These are phyloP conservation scores for Ceratocystis variospora DNA, from an alignment of 2,329 filamentous ascomycete genomes.

Conservation along the genomic window DNA sequence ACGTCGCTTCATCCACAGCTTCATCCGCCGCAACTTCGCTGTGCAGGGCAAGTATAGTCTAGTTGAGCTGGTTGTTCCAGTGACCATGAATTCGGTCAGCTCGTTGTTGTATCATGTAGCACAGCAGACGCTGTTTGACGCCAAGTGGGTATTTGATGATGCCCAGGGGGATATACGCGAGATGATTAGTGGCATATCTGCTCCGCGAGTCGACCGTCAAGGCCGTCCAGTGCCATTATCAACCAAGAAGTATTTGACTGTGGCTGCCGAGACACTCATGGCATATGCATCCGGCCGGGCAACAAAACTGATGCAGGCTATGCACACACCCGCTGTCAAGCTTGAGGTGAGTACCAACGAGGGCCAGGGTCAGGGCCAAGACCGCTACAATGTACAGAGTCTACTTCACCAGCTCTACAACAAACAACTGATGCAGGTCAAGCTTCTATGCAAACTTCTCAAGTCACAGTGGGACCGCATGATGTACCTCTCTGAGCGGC, in stretches of 20 bases:
- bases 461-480: conserved; percentile 21
- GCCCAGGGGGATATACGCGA: conserved; percentile 16
- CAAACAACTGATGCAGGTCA: conserved; percentile 4
- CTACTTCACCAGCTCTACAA: conserved; percentile 10
- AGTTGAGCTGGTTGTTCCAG: conserved; percentile 20
- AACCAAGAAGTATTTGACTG: conserved; percentile 7
- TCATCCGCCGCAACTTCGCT: conserved; percentile 26
- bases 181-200: conserved; percentile 11
- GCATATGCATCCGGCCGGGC: conserved; percentile 13
- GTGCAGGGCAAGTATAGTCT: conserved; percentile 22
- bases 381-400: background rate
- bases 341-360: background rate
- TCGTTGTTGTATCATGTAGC: conserved; percentile 24
- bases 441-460: conserved; percentile 14
- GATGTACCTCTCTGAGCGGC: conserved; percentile 20
- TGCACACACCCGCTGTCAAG: conserved; percentile 8
- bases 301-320: conserved; percentile 12
- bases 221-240: conserved; percentile 3
- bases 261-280: conserved; percentile 14
- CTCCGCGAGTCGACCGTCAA: background rate
- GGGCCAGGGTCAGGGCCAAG: background rate
- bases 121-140: conserved; percentile 24
- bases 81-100: conserved; percentile 24
- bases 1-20: conserved; percentile 24
- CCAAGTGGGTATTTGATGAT: conserved; percentile 23